Evolutionary conservation across 352 stramenopile genomes (phyloP).

Genomic region (Pythium oligandrum): DNA sequence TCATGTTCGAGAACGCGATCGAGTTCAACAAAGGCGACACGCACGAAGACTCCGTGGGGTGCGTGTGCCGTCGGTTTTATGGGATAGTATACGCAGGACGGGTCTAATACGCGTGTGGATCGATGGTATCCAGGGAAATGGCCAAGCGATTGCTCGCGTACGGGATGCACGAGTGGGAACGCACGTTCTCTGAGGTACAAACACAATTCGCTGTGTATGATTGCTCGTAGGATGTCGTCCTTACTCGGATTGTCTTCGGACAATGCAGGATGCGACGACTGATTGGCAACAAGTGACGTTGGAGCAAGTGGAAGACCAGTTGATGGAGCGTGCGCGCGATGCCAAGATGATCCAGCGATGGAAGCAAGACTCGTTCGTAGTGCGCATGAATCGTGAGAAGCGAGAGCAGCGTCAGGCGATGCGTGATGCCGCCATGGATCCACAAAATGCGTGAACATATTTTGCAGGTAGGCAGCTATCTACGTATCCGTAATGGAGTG

Average conservation of each 20-base stretch:
- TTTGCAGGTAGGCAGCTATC: too few relatives aligned
- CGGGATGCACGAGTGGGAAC: slow-evolving; percentile 45
- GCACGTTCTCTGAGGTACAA: slow-evolving; percentile 45
- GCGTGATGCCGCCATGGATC: slow-evolving; percentile 6
- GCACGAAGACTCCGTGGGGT: slow-evolving; percentile 70
- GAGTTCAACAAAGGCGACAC: slow-evolving; percentile 84
- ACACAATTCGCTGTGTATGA: neutral
- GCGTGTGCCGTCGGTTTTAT: slow-evolving; percentile 6
- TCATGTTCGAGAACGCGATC: slow-evolving; percentile 86
- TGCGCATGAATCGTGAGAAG: slow-evolving; percentile 76
- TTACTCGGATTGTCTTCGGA: too few relatives aligned
- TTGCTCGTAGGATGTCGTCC: too few relatives aligned
- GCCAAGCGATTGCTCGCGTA: slow-evolving; percentile 51
- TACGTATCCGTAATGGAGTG: too few relatives aligned
- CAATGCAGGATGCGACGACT: slow-evolving; percentile 38
- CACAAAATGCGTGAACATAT: neutral
- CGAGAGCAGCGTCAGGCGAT: slow-evolving; percentile 36
- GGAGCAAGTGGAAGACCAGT: slow-evolving; percentile 39
- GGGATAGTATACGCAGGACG: neutral
- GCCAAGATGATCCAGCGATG: slow-evolving; percentile 41
- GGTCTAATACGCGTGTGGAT: too few relatives aligned
- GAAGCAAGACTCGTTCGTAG: slow-evolving; percentile 81
- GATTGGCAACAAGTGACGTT: slow-evolving; percentile 58
- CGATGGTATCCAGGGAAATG: slow-evolving; percentile 33
- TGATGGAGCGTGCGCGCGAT: slow-evolving; percentile 56